Evolutionary conservation across 2,329 filamentous ascomycete species (phyloP), one percentile per base, ranked within the genome.

Genomic region (Chalara sp.): DNA sequence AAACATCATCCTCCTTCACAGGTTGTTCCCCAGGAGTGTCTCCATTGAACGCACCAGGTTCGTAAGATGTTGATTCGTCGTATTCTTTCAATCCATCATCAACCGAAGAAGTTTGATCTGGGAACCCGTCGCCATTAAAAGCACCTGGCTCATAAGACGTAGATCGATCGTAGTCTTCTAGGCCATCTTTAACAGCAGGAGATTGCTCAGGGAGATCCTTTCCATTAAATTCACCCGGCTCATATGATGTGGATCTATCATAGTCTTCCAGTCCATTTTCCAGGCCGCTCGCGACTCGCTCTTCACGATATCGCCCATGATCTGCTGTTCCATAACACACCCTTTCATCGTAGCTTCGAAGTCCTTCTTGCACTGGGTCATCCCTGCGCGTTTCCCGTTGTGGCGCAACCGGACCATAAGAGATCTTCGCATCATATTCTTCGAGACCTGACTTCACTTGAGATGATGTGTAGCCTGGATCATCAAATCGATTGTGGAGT

Each of bases 331-430:
- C 43, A 37, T 40, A 35, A n/a, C 21, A 41, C 13, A 42, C 13
- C 30, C 13, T 42, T 4, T n/a, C 7, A 12, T 50, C 48, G 35
- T 50, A 50, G 4, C 46, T 48, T 35, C 48, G 45, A 32, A 53
- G 39, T 6, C 48, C 48, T 33, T 69, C 67, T 51, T 67, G 67
- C 5, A 63, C 61, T 2, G 63, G 66, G 47, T 58, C 53, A 4
- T 55, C 30, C 2, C 51, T 32, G 11, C 62, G 59, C 40, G 54
- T 57, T 37, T 62, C 56, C 2, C 58, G 58, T 40, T 67, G 58
- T 8, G 62, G 58, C 30, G 58, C 49, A 32, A 60, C 52, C 4
- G 61, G 51, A 33, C 52, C 52, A 55, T 67, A 59, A 21, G 51
- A 50, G 12, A 53, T 32, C 31, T 50, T 55, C 11, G 33, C 29